Conservation (phyloP, 192 early-diverging fungal genomes). For the Coemansia sp. region DNA sequence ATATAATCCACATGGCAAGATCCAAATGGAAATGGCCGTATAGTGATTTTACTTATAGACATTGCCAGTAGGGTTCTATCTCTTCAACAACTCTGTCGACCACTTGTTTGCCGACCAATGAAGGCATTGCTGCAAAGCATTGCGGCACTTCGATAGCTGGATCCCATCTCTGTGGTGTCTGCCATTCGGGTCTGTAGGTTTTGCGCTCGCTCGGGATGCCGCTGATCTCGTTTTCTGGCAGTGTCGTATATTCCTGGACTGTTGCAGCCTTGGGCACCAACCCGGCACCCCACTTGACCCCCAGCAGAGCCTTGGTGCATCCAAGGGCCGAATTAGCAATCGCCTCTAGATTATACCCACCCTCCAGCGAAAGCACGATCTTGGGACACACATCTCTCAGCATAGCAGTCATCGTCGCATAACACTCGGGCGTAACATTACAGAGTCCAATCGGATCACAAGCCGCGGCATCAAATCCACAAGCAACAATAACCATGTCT, state of each 20-base stretch:
- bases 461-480: slow-evolving; percentile 89
- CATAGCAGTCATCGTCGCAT: slow-evolving; percentile 87
- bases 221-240: slow-evolving; percentile 40
- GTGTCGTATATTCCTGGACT: slow-evolving; percentile 34
- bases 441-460: slow-evolving; percentile 87
- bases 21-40: slow-evolving; percentile 97
- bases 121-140: slow-evolving; percentile 22
- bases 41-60: slow-evolving; percentile 27
- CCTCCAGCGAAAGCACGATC: slow-evolving; percentile 83
- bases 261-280: slow-evolving; percentile 27
- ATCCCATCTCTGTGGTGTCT: slow-evolving; percentile 20
- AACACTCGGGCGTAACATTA: slow-evolving; percentile 77
- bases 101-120: slow-evolving; percentile 20
- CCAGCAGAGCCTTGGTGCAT: slow-evolving; percentile 74
- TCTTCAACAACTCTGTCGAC: slow-evolving; percentile 30
- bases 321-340: slow-evolving; percentile 76
- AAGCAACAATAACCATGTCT: slow-evolving; percentile 82
- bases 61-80: neutral
- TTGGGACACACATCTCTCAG: slow-evolving; percentile 69
- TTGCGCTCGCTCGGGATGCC: slow-evolving; percentile 9
- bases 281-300: slow-evolving; percentile 54
- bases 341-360: slow-evolving; percentile 85
- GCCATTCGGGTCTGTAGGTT: slow-evolving; percentile 18
- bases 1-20: slow-evolving; percentile 85
- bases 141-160: slow-evolving; percentile 26